phyloP scores from a whole-genome alignment of 805 yeast genomes.

The Brettanomyces nanus region DNA sequence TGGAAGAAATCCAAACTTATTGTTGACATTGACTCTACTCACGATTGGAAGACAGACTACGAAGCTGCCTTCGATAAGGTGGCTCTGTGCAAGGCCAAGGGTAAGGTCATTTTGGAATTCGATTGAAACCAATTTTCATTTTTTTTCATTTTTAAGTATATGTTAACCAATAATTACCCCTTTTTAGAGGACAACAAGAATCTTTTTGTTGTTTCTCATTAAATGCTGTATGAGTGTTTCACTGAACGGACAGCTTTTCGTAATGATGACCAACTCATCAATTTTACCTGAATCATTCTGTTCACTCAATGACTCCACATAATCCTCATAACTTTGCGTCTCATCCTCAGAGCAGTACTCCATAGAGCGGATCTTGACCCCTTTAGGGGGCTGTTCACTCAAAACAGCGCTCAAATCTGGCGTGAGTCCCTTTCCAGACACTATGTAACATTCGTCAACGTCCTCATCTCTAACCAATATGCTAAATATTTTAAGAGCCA shows the following conservation, averaged over 20 bases:
- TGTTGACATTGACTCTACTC: conserved; percentile 47
- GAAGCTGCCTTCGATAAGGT: conserved; percentile 43
- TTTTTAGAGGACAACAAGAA: conserved; percentile 18
- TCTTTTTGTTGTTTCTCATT: conserved; percentile 16
- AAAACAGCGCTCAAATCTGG: neutral
- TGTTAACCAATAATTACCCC: neutral
- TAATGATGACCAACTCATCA: conserved; percentile 18
- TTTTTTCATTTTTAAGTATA: neutral
- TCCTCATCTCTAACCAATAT: conserved; percentile 17
- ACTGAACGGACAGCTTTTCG: conserved; percentile 8
- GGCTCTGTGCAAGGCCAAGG: conserved; percentile 43
- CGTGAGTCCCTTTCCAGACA: conserved; percentile 1
- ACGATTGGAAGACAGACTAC: conserved; percentile 35
- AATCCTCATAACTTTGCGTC: conserved; percentile 6
- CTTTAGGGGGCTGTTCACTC: conserved; percentile 2
- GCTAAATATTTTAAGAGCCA: conserved; percentile 19
- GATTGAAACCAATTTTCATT: neutral
- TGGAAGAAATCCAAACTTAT: conserved; percentile 36
- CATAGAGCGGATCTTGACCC: conserved; percentile 2
- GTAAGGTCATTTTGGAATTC: conserved; percentile 49
- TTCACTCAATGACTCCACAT: conserved; percentile 3
- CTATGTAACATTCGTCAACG: conserved; percentile 4
- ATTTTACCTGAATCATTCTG: conserved; percentile 5
- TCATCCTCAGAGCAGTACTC: neutral
- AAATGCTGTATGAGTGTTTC: conserved; percentile 11